Evolutionary conservation across 2,329 filamentous ascomycete genomes (phyloP).

Genomic region (Ophiostoma quercus): DNA sequence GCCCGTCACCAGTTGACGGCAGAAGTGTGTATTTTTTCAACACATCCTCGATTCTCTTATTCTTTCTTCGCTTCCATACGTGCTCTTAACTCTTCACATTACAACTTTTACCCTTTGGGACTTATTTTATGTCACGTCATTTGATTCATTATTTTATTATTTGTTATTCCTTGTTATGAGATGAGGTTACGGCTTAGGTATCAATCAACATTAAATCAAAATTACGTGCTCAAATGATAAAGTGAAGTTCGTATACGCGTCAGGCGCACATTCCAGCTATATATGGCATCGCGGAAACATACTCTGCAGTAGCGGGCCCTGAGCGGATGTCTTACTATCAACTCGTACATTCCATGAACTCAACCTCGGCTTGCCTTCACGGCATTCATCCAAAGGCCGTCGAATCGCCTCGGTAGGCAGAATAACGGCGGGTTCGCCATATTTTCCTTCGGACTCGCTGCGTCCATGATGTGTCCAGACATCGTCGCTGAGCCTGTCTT

Average conservation of each 20-base stretch:
- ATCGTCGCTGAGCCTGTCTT: background rate
- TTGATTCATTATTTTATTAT: constrained; percentile 25
- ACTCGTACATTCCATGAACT: background rate
- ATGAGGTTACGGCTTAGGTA: constrained; percentile 28
- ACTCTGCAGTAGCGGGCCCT: too few relatives aligned
- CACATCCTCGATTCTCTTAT: constrained; percentile 21
- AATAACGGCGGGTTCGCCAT: background rate
- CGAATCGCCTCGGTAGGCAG: background rate
- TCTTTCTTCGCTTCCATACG: constrained; percentile 4
- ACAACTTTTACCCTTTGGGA: too few relatives aligned
- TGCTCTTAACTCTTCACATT: background rate
- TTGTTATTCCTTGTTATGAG: constrained; percentile 29
- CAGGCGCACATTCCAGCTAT: background rate
- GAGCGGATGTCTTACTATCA: background rate
- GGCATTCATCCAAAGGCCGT: background rate
- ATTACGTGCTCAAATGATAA: background rate
- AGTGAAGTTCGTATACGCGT: background rate
- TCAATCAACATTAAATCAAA: constrained; percentile 1
- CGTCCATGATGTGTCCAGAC: background rate
- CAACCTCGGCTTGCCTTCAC: background rate
- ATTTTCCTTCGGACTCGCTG: background rate
- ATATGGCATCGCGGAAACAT: background rate
- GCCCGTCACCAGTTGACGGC: background rate
- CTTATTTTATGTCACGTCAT: background rate
- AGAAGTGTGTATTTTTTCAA: constrained; percentile 27